phyloP scores from a whole-genome alignment of 2,329 filamentous ascomycete genomes.

The Cadophora malorum region DNA sequence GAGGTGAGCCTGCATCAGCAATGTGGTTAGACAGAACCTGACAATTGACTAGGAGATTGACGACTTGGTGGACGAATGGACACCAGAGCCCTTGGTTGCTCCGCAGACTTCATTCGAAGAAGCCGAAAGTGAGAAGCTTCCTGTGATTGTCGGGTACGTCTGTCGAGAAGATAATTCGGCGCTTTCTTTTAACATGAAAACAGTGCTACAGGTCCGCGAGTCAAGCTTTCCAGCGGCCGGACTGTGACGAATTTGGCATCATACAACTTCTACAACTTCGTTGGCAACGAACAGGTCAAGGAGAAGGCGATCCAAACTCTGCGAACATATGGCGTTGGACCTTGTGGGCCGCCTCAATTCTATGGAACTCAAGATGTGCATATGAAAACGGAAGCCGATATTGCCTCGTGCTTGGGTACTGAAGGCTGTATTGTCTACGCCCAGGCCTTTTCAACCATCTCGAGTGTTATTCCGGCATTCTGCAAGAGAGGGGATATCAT shows the following conservation, averaged over 20 bases:
- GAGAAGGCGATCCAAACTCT: slow-evolving; percentile 94
- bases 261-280: slow-evolving; percentile 98
- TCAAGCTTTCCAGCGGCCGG: slow-evolving; percentile 85
- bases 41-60: slow-evolving; percentile 75
- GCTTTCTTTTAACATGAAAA: slow-evolving; percentile 21
- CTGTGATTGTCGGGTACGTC: slow-evolving; percentile 83
- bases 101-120: slow-evolving; percentile 77
- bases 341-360: slow-evolving; percentile 95
- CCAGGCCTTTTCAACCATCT: slow-evolving; percentile 94
- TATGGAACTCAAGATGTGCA: slow-evolving; percentile 99
- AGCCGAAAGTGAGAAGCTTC: slow-evolving; percentile 81
- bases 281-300: slow-evolving; percentile 88
- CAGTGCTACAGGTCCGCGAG: slow-evolving; percentile 87
- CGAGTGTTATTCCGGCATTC: slow-evolving; percentile 95
- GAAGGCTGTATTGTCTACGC: slow-evolving; percentile 93
- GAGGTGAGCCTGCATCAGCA: slow-evolving; percentile 56
- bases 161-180: background rate
- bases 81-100: slow-evolving; percentile 86
- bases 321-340: slow-evolving; percentile 93
- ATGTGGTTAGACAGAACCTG: slow-evolving; percentile 20
- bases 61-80: slow-evolving; percentile 95
- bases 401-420: slow-evolving; percentile 87
- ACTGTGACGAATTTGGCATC: slow-evolving; percentile 93
- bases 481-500: slow-evolving; percentile 98
- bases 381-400: slow-evolving; percentile 94